Conservation (phyloP, 2,329 filamentous ascomycete species). For the Stachybotrys echinatus region DNA sequence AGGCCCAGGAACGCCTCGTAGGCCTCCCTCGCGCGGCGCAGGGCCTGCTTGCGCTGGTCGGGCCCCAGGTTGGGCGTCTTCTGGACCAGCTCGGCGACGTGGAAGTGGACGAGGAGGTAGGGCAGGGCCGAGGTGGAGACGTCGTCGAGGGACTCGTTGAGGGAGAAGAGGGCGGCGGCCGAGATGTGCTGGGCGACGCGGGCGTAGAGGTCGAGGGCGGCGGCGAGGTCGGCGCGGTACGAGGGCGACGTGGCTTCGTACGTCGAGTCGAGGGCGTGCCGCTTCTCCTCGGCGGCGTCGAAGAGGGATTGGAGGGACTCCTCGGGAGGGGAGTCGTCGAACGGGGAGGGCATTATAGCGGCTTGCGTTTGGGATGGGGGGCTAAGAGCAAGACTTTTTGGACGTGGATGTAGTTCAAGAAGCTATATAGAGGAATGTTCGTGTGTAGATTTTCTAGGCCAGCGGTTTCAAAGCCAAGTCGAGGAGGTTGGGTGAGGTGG, state of each 20-base stretch:
- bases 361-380: conserved; percentile 1
- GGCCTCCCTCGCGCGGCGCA: conserved; percentile 59
- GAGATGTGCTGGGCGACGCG: conserved; percentile 65
- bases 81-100: conserved; percentile 74
- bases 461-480: too few relatives aligned
- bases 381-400: background rate
- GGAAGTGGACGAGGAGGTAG: conserved; percentile 74
- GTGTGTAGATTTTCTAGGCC: too few relatives aligned
- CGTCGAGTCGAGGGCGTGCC: conserved; percentile 55
- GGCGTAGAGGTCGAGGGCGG: conserved; percentile 66
- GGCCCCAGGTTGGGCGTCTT: conserved; percentile 51
- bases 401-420: too few relatives aligned
- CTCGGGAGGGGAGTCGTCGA: conserved; percentile 33
- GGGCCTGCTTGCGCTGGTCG: conserved; percentile 53
- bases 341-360: too few relatives aligned
- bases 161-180: conserved; percentile 76
- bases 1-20: conserved; percentile 77
- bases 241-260: conserved; percentile 58
- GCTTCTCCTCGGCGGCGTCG: conserved; percentile 44
- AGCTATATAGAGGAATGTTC: too few relatives aligned
- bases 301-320: conserved; percentile 45
- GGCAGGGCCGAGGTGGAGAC: conserved; percentile 78
- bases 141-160: conserved; percentile 86
- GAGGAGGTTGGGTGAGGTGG: too few relatives aligned
- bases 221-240: conserved; percentile 63